Base-by-base conservation (phyloP, 1,284 basidiomycete genomes). In the Lentinus polychrous region DNA sequence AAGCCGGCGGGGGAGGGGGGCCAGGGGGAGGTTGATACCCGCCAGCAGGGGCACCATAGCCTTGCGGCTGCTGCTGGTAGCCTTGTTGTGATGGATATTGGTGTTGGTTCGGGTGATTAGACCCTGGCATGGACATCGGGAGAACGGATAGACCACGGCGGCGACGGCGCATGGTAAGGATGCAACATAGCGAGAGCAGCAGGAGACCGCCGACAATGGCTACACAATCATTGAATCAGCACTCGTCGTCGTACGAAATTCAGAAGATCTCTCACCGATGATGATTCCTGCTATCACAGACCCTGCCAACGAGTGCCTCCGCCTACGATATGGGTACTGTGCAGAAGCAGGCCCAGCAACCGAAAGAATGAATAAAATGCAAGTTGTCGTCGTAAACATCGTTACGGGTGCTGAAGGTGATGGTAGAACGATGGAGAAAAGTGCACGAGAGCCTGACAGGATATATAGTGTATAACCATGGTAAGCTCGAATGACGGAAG, bases 201-300 rank as follows among this genome's bases (percentile, higher is more conserved):
- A 54, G 41, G 5, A 55, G 18, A 14, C 49, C 52, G 11, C 45
- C 45, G 39, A 45, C 41, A 8, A 27, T 18, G 6, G 54, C 54
- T 55, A 22, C 12, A 44, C 31, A 15, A 32, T n/a, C 5, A 12
- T 20, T 8, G 4, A 8, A 20, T 41, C 7, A 20, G 15, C 39
- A 41, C 14, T 20, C 18, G 20, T 24, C 17, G 5, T 4, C 17
- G n/a, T 8, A 20, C 22, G 4, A n/a, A 8, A n/a, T 43, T 15
- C n/a, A 4, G 43, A 27, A 7, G 31, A 17, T 15, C 22, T 3
- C 15, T 24, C 18, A 55, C 54, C 54, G 37, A 55, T 37, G 14
- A 51, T 44, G 18, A 53, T 53, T 12, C 54, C 54, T 39, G 49
- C 54, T 23, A 55, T 55, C 20, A 50, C 48, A n/a, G 46, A 44